Percentiles rank a stretch among this genome's conserved stretches.
Evolutionary conservation across 2,329 filamentous ascomycete genomes (phyloP).

Genomic region (Passalora sequoiae): DNA sequence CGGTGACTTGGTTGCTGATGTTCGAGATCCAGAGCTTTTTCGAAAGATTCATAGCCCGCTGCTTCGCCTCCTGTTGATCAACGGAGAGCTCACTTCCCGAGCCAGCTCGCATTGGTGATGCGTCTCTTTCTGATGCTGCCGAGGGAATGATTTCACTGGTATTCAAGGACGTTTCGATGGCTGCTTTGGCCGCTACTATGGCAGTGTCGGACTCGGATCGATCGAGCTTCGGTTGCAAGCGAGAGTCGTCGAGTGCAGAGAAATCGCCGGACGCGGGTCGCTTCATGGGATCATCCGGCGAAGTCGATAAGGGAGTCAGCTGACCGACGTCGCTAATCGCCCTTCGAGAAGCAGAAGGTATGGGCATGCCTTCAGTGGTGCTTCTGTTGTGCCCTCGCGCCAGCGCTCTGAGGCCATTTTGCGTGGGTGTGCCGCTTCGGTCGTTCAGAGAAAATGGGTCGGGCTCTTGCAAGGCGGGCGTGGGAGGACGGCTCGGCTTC

Average conservation of each 20-base stretch:
- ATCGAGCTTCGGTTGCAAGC: slow-evolving; percentile 33
- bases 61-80: slow-evolving; percentile 67
- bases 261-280: slow-evolving; percentile 22
- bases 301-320: slow-evolving; percentile 26
- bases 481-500: slow-evolving; percentile 45
- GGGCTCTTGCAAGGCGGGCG: slow-evolving; percentile 57
- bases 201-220: slow-evolving; percentile 53
- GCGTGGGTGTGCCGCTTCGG: slow-evolving; percentile 18
- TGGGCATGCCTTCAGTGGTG: slow-evolving; percentile 26
- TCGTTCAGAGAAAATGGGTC: slow-evolving; percentile 63
- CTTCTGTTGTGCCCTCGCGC: slow-evolving; percentile 24
- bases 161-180: slow-evolving; percentile 34
- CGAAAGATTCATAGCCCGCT: slow-evolving; percentile 77
- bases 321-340: slow-evolving; percentile 46
- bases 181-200: slow-evolving; percentile 42
- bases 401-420: slow-evolving; percentile 4
- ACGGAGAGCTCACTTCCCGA: slow-evolving; percentile 74
- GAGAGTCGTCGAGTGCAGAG: slow-evolving; percentile 8
- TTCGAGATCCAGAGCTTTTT: slow-evolving; percentile 84
- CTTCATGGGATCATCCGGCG: slow-evolving; percentile 14
- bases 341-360: slow-evolving; percentile 26
- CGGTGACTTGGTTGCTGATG: slow-evolving; percentile 88
- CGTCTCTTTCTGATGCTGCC: slow-evolving; percentile 14
- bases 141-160: slow-evolving; percentile 23
- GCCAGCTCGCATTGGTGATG: slow-evolving; percentile 18